Evolutionary conservation across 192 early-diverging fungal species (phyloP), one percentile per base, ranked within the genome.

Genomic region (Podila clonocystis): DNA sequence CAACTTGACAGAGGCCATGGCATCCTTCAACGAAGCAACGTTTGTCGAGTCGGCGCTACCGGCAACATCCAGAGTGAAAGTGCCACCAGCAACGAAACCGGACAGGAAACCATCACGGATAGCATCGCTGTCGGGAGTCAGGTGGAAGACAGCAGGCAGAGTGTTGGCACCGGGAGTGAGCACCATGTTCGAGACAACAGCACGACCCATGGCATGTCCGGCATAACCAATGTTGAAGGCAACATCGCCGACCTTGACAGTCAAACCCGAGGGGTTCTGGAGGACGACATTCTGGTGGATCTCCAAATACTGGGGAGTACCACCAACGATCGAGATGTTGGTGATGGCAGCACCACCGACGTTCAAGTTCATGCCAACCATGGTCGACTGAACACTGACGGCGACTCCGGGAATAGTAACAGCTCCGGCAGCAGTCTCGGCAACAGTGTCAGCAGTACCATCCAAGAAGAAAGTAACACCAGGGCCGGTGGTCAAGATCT

Each of bases 301-400:
- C 29, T 63, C 62, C 24, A 87, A 72, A 63, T 87, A 83, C 28
- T 88, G 70, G 7, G 64, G 17, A 0, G 86, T 84, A 33, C 91
- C 91, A 24, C 87, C 90, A 17, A 70, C 75, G 50, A 91, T 82
- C 55, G 77, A 82, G 58, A 91, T 82, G 52, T 72, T 67, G 67
- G 87, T 86, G 48, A 90, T 86, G 1, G 73, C 45, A 20, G 87
- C 78, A 36, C 85, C 85, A 31, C 84, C 75, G 3, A 70, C 83
- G 67, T 86, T 85, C 52, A 92, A 69, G 62, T 87, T 86, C 65
- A 92, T 82, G 41, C 91, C 91, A 22, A 73, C 65, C 26, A 92
- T 64, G 62, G 64, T 41, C n/a, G 89, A 84, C 31, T 70, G 63
- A 11, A 88, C 87, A 50, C 55, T 78, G 63, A 91, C 90, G 45